Evolutionary conservation across 2,329 filamentous ascomycete species (phyloP), one percentile per base, ranked within the genome.

Genomic region (Penicillium sp.): DNA sequence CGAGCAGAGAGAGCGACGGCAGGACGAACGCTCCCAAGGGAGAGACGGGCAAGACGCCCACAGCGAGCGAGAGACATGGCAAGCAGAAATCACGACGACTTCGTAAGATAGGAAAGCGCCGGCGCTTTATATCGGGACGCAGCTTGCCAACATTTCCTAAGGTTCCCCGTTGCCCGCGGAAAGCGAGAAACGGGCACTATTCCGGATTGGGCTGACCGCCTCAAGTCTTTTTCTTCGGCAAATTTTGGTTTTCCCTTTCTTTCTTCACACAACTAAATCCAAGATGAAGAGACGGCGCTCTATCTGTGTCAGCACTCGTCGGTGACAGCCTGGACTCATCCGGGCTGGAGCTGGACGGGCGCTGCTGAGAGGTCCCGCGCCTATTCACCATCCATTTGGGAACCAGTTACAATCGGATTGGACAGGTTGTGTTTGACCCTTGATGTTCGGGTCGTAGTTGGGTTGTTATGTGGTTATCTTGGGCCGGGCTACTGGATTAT

Each of bases 181-280:
- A 68, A 68, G 64, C 60, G 50, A 44, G 36, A 56, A 52, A 44
- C 14, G 3, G 3, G 28, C 50, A 41, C 64, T 65, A 67, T 29
- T 22, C 61, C 51, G 0, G 8, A 31, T 54, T 4, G 2, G 44
- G 60, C 42, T 55, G 42, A 50, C 52, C 54, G 50, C 49, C 46
- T 60, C 42, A 54, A 55, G 57, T 52, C n/a, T n/a, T 56, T 56
- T 55, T 58, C 40, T 51, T 47, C 48, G 42, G 47, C 45, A 44
- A 52, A 44, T 36, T 27, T 16, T 44, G 28, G 46, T 52, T 34
- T 18, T 36, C 51, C 40, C 42, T 51, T 60, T 56, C 59, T 54
- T 56, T 65, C 61, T 56, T 67, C 64, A 67, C 64, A 67, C 64
- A 67, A 67, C 64, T 67, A 67, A 67, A 66, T 66, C 64, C 64